Conservation (phyloP, 306 rosid genomes). For the Alnus rubra region DNA sequence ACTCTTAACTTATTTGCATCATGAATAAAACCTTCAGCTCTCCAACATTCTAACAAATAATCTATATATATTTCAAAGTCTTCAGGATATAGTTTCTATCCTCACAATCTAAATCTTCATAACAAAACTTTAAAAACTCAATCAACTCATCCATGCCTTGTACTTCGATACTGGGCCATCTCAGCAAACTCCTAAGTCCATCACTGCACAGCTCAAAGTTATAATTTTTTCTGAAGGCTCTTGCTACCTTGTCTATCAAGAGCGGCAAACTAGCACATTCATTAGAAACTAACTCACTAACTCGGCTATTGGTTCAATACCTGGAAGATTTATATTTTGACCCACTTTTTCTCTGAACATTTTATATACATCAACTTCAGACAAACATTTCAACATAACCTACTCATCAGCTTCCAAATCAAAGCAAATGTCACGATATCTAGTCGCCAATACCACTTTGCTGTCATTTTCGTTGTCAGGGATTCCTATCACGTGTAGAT, state of each 20-base stretch:
- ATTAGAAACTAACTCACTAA: conserved; percentile 19
- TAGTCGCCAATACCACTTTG: conserved; percentile 31
- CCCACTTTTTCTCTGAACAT: conserved; percentile 28
- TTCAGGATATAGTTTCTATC: conserved; percentile 21
- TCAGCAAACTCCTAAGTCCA: conserved; percentile 21
- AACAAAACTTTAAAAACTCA: neutral
- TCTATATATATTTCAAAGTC: conserved; percentile 24
- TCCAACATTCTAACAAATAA: conserved; percentile 36
- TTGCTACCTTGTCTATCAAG: conserved; percentile 27
- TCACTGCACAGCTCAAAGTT: conserved; percentile 25
- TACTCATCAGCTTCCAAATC: neutral
- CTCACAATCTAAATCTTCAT: neutral
- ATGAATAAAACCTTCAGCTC: conserved; percentile 19
- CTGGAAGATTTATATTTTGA: conserved; percentile 4
- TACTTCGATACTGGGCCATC: conserved; percentile 26
- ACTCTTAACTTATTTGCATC: neutral
- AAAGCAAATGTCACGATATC: neutral
- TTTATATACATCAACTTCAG: conserved; percentile 26
- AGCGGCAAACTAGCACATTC: conserved; percentile 35
- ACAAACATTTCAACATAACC: conserved; percentile 14
- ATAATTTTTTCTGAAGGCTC: conserved; percentile 24
- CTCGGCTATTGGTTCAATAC: conserved; percentile 17
- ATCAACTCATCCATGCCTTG: conserved; percentile 6
- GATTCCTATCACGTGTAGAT: conserved; percentile 24
- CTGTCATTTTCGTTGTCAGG: conserved; percentile 11